Evolutionary conservation across 108 stramenopile species (phyloP), one percentile per base, ranked within the genome.

Genomic region (Cyclotella distinguenda): DNA sequence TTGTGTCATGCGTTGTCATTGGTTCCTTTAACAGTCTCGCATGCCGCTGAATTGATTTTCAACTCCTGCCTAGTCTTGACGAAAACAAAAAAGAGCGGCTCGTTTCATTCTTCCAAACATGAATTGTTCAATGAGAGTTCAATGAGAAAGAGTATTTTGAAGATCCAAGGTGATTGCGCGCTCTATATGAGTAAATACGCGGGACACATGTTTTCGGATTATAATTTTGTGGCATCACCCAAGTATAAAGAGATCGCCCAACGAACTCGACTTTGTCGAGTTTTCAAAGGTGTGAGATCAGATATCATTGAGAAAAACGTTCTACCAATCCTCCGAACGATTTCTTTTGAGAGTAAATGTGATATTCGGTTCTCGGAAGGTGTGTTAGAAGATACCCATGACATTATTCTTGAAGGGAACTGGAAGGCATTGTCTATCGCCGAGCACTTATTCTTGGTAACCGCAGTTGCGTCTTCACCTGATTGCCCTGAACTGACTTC

Each of bases 401-500:
- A 87, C 28, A 74, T 92, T 13, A 23, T 84, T 3, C 36, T 93
- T 22, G 83, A 86, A 67, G 91, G 91, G 1, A 85, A 71, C 21
- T 93, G 91, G 91, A 79, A 84, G 62, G 79, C 85, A 18, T 58
- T 89, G 45, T 69, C 91, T 0, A 85, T 93, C 51, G 91, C 85
- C 6, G 84, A 86, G 32, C 64, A 77, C 35, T 49, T 89, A 38
- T 51, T 93, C 18, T 56, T 78, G 28, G 35, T 49, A 9, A 51
- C 65, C 9, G 65, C 70, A 19, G 40, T 36, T 0, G 43, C 49
- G 27, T 12, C 56, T 21, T 30, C 75, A 25, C 53, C 75, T 31
- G 39, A 61, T 28, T 51, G 25, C 53, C 25, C 59, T 26, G 27
- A 18, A 25, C 8, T 15, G 10, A 19, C 57, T 18, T 45, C 57